phyloP scores from a whole-genome alignment of 441 rosid species.

The Codiaeum variegatum region DNA sequence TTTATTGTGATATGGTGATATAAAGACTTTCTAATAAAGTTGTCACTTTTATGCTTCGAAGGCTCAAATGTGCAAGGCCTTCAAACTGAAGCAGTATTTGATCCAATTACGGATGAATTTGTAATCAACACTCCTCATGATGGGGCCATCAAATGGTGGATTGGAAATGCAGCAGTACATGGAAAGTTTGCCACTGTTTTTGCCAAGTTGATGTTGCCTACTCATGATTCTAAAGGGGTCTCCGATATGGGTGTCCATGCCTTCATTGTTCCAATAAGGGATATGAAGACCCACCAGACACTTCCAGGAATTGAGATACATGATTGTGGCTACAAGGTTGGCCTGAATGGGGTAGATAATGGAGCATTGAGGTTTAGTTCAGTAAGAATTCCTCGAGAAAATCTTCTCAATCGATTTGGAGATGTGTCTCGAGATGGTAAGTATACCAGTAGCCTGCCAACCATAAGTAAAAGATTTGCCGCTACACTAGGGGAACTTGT shows the following conservation, averaged over 20 bases:
- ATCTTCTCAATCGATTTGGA: slow-evolving; percentile 95
- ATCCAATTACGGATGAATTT: slow-evolving; percentile 76
- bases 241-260: slow-evolving; percentile 97
- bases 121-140: slow-evolving; percentile 80
- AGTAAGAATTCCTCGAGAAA: slow-evolving; percentile 90
- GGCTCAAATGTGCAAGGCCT: slow-evolving; percentile 96
- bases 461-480: slow-evolving; percentile 84
- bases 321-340: slow-evolving; percentile 94
- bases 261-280: slow-evolving; percentile 90
- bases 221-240: slow-evolving; percentile 65
- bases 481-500: slow-evolving; percentile 98
- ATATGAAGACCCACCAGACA: slow-evolving; percentile 68
- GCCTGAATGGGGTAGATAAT: slow-evolving; percentile 92
- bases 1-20: background rate
- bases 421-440: slow-evolving; percentile 91
- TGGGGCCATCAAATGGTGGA: slow-evolving; percentile 99
- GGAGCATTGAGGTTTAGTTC: slow-evolving; percentile 84
- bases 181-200: slow-evolving; percentile 97
- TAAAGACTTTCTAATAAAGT: slow-evolving; percentile 9
- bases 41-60: slow-evolving; percentile 28
- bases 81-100: slow-evolving; percentile 83
- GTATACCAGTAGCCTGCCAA: slow-evolving; percentile 86
- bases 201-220: slow-evolving; percentile 76
- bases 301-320: slow-evolving; percentile 88
- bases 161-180: slow-evolving; percentile 98